phyloP scores from a whole-genome alignment of 768 basidiomycete species.

The Mycena haematopus region DNA sequence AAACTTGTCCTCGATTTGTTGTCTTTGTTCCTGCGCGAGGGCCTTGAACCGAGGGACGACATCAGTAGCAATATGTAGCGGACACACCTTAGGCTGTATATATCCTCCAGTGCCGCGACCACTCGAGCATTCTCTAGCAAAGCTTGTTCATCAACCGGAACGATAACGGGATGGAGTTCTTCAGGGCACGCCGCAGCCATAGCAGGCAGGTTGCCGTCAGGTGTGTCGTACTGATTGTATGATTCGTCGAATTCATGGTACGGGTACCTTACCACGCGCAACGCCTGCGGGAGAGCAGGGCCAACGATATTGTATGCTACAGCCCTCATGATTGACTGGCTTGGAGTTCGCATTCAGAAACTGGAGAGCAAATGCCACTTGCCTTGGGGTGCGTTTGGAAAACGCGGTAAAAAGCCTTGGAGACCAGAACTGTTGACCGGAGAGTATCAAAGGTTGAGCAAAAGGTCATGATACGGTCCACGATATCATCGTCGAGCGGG shows the following conservation, averaged over 20 bases:
- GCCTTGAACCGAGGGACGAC: too few relatives aligned
- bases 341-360: background rate
- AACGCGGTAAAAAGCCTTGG: conserved; percentile 32
- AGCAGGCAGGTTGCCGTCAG: background rate
- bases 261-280: conserved; percentile 27
- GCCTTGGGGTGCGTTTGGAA: conserved; percentile 32
- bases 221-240: too few relatives aligned
- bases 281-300: conserved; percentile 34
- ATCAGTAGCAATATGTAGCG: too few relatives aligned
- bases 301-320: conserved; percentile 37
- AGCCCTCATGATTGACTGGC: background rate
- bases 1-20: conserved; percentile 21
- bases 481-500: conserved; percentile 30
- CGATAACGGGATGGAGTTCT: conserved; percentile 2
- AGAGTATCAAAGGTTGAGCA: conserved; percentile 33
- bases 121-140: conserved; percentile 20
- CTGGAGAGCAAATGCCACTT: background rate
- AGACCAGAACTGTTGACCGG: conserved; percentile 28
- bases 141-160: conserved; percentile 7
- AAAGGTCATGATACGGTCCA: conserved; percentile 35
- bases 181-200: conserved; percentile 10
- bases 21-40: background rate
- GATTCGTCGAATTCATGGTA: background rate
- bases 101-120: conserved; percentile 28
- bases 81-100: too few relatives aligned